These are phyloP conservation scores for Paramecium biaurelia DNA, from an alignment of 73 alveolate genomes.

Conservation along the genomic window DNA sequence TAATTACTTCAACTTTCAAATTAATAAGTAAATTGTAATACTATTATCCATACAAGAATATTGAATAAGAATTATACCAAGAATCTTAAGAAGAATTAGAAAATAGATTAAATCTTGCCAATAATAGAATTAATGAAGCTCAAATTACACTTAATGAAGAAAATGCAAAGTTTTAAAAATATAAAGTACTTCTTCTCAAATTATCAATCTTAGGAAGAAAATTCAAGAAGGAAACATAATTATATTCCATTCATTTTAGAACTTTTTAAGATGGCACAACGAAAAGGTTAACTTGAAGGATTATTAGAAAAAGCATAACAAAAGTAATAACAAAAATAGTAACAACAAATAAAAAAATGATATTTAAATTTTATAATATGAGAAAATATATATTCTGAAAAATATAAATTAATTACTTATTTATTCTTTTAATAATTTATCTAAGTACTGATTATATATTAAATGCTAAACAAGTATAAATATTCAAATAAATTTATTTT, in stretches of 20 bases:
- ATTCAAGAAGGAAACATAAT: conserved; percentile 41
- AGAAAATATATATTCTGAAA: background rate
- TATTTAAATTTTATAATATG: background rate
- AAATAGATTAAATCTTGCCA: background rate
- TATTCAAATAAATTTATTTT: conserved; percentile 30
- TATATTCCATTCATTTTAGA: conserved; percentile 62
- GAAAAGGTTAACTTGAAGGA: conserved; percentile 61
- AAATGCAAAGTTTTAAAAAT: background rate
- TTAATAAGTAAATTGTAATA: background rate
- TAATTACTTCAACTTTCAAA: background rate
- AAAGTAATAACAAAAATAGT: background rate
- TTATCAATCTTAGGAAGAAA: background rate
- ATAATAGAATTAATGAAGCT: background rate
- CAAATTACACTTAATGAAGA: background rate
- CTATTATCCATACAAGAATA: background rate
- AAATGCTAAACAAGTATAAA: background rate
- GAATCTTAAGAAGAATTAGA: background rate
- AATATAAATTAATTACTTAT: background rate
- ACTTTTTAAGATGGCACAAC: conserved; percentile 50
- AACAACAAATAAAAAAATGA: background rate
- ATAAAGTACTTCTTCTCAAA: background rate
- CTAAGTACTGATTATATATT: background rate
- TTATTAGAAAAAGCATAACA: conserved; percentile 56
- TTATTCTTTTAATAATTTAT: background rate
- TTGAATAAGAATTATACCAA: background rate